Conservation (phyloP, 2,329 filamentous ascomycete species). For the Microdochium trichocladiopsis region DNA sequence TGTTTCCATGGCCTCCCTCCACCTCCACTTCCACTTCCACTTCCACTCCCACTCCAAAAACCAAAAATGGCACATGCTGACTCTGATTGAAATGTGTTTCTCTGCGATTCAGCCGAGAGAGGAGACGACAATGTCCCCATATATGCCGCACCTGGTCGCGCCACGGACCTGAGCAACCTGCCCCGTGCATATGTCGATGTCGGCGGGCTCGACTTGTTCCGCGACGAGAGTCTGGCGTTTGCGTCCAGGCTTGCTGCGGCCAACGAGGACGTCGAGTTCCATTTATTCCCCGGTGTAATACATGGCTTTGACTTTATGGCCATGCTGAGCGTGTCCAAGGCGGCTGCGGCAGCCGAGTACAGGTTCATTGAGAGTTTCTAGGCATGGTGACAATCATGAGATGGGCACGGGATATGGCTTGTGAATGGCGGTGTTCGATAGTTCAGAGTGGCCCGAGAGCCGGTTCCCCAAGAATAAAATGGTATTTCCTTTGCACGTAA, state of each 20-base stretch:
- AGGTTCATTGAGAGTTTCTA: not conserved
- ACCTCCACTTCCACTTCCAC: too few species aligned
- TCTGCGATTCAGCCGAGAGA: not conserved
- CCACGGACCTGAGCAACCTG: not conserved
- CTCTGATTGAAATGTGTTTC: too few species aligned
- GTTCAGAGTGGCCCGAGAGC: too few species aligned
- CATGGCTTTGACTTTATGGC: not conserved
- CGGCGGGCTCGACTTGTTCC: not conserved
- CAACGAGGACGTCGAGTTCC: not conserved
- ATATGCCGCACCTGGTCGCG: not conserved
- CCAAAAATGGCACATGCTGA: too few species aligned
- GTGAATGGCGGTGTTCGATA: too few species aligned
- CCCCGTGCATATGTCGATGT: not conserved
- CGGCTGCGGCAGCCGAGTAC: not conserved
- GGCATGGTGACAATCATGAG: too few species aligned
- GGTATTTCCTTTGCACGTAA: too few species aligned
- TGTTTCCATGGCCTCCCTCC: too few species aligned
- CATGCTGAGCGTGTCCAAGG: not conserved
- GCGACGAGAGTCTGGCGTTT: not conserved
- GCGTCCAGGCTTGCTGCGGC: not conserved
- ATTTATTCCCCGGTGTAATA: not conserved
- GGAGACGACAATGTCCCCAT: not conserved
- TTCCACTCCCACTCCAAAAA: too few species aligned
- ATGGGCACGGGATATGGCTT: too few species aligned
- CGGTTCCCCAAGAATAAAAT: too few species aligned